Base-by-base conservation (phyloP, 2,329 filamentous ascomycete species). In the Aspergillus aculeatinus region DNA sequence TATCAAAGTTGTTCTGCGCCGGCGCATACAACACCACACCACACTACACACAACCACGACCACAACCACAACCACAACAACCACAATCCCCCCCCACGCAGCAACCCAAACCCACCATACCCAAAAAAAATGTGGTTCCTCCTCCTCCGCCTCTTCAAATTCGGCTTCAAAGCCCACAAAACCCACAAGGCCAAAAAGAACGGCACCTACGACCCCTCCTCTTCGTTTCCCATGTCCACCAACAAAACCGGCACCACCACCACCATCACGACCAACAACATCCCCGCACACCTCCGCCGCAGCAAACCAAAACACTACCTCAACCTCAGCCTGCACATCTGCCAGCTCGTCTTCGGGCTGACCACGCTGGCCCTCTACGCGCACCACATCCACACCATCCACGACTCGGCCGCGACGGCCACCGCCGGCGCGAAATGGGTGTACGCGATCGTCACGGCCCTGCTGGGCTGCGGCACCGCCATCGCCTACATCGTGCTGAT, bases 301-400 rank as follows among this genome's bases (percentile, higher is more conserved):
- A 51, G 61, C 56, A 60, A 61, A 14, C 58, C 61, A 14, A 70
- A 67, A 55, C 29, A 52, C 19, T 65, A 74, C 56, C 31, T 72
- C 21, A 65, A 72, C 16, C 63, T 67, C 25, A 65, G 83, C 64
- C 77, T 92, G n/a, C 89, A 93, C 72, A 82, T 93, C 74, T 77
- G 88, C 62, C 90, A 94, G 70, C 88, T 96, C 70, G 83, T 90
- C 59, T 82, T 96, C 65, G 91, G 87, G 14, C 77, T 96, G 59
- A 84, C 89, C 1, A 89, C 95, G 57, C 87, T 89, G 65, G 92
- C 89, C 1, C 84, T 96, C 21, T 96, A 95, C 66, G 90, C 87
- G 39, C 77, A 82, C 25, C 89, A 94, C 70, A 77, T 95, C 11
- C 66, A 60, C 27, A 48, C 65, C 33, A 64, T 71, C 31, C 65